Base-by-base conservation (phyloP, 2,329 filamentous ascomycete genomes). In the Scopulariopsis brevicaulis region DNA sequence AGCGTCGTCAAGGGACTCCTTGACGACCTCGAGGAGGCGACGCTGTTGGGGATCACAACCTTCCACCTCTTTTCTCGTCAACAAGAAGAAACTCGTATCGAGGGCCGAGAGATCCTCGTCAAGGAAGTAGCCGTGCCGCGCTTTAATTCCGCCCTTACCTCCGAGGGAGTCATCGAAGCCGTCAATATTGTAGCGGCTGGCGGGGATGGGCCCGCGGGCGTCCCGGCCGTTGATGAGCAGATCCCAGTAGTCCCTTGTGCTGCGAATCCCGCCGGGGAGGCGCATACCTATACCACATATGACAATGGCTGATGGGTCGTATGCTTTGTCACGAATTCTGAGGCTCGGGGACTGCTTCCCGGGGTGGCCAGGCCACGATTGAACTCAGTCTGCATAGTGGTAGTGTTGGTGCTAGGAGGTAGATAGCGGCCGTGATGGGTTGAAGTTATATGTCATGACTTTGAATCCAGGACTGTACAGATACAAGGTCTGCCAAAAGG, bases 231-330 rank as follows among this genome's bases (percentile, higher is more conserved):
- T 66, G 50, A 65, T 18, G 0, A 73, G 60, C 3, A 71, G 60
- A 50, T 69, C 63, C 69, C 69, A 73, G 48, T 66, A 68, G 3
- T 62, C 63, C 8, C 63, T 55, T 0, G 64, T 56, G 34, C 63
- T 64, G 1, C 58, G 53, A 7, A 72, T 60, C 1, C 63, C 61
- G 2, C 69, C 69, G 0, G 69, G 69, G 3, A 71, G 65, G 8
- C 67, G 64, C 59, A 69, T 60, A 1, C 43, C 54, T 5, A 56
- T 56, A 11, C 54, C 54, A 24, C 54, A 56, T 25, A 56, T 32
- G 69, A 4, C 70, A 71, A 60, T 67, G 71, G 35, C 71, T 70
- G 28, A 73, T 57, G 37, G 68, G 66, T 66, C 60, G 25, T 15
- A 18, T 32, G 1, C 40, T 59, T 48, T 32, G 48, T 34, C 12